Conservation (phyloP, 2,329 filamentous ascomycete genomes). For the Tolypocladium tundrense region DNA sequence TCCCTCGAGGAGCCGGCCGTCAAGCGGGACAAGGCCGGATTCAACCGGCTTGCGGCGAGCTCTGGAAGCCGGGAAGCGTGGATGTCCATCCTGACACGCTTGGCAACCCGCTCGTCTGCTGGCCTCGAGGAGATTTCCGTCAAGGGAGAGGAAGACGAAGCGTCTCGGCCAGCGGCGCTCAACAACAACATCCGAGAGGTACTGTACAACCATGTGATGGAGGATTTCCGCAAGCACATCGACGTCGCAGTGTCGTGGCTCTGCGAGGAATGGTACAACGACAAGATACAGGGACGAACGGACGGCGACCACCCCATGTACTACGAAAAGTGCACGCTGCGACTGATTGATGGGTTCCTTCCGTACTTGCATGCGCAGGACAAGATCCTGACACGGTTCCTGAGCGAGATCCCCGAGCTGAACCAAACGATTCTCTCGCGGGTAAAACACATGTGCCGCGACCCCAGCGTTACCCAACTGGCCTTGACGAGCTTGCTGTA, state of each 20-base stretch:
- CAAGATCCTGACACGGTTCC: constrained; percentile 78
- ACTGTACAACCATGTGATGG: constrained; percentile 76
- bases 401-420: constrained; percentile 83
- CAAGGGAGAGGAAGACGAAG: constrained; percentile 50
- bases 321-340: constrained; percentile 71
- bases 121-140: constrained; percentile 53
- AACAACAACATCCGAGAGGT: constrained; percentile 66
- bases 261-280: constrained; percentile 97
- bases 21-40: constrained; percentile 58
- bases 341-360: constrained; percentile 78
- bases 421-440: constrained; percentile 61
- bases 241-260: constrained; percentile 90
- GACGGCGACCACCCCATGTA: constrained; percentile 43
- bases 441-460: constrained; percentile 57
- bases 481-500: constrained; percentile 57
- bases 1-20: constrained; percentile 56
- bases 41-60: constrained; percentile 75
- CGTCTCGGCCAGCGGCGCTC: constrained; percentile 32
- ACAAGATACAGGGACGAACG: constrained; percentile 42
- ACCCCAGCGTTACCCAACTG: constrained; percentile 54
- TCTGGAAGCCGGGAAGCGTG: constrained; percentile 81
- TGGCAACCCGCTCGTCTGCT: constrained; percentile 69
- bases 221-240: constrained; percentile 83
- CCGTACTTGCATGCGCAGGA: constrained; percentile 88
- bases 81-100: constrained; percentile 75